A percentile compares a stretch with the other conserved stretches of the same genome.
These are phyloP conservation scores for Fusarium torulosum DNA, from an alignment of 2,329 filamentous ascomycete species.

Conservation along the genomic window DNA sequence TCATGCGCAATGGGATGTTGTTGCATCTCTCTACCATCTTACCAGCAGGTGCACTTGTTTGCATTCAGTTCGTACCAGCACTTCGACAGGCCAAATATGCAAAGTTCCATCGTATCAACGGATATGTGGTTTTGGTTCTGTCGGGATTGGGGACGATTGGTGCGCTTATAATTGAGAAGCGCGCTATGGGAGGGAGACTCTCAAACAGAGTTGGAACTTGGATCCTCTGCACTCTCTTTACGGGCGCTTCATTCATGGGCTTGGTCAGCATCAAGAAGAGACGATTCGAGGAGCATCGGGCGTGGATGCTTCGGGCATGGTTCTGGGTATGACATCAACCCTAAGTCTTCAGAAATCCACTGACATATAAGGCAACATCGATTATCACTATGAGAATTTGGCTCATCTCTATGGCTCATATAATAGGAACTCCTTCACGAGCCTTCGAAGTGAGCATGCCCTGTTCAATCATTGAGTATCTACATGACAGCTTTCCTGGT, in stretches of 20 bases:
- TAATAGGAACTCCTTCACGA: constrained; percentile 5
- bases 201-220: constrained; percentile 4
- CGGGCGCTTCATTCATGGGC: background rate
- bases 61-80: constrained; percentile 20
- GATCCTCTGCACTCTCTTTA: background rate
- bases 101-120: constrained; percentile 15
- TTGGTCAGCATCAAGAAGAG: constrained; percentile 7
- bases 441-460: background rate
- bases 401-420: background rate
- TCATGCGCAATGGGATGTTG: constrained; percentile 9
- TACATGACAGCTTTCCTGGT: constrained; percentile 8
- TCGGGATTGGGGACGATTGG: constrained; percentile 5
- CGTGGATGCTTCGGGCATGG: constrained; percentile 31
- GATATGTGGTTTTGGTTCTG: constrained; percentile 4
- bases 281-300: constrained; percentile 7
- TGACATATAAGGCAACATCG: constrained; percentile 15
- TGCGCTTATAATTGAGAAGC: constrained; percentile 10
- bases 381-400: constrained; percentile 29
- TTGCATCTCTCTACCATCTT: constrained; percentile 18
- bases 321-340: background rate
- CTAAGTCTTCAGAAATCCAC: fast-evolving
- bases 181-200: constrained; percentile 14
- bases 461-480: constrained; percentile 14
- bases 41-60: constrained; percentile 18
- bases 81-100: background rate